Evolutionary conservation across 2,329 filamentous ascomycete species (phyloP).

Genomic region (Colletotrichum tropicicola): DNA sequence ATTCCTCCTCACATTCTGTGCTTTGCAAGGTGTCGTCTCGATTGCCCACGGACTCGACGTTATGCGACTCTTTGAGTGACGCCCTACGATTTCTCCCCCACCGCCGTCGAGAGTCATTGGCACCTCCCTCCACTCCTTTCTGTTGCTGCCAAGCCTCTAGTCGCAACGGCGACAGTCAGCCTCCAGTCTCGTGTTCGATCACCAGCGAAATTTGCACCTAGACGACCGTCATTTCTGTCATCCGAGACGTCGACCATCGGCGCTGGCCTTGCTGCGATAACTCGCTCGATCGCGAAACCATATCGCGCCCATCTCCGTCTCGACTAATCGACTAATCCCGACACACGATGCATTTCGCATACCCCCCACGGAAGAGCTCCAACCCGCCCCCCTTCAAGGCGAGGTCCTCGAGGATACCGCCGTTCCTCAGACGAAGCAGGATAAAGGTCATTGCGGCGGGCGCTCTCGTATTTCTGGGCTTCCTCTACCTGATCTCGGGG

Average conservation of each 20-base stretch:
- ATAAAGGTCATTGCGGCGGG: slow-evolving; percentile 66
- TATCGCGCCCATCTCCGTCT: not conserved
- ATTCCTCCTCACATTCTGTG: not conserved
- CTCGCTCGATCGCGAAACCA: not conserved
- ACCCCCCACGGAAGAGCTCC: slow-evolving; percentile 86
- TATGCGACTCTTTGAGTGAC: slow-evolving; percentile 24
- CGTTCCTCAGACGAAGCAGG: slow-evolving; percentile 68
- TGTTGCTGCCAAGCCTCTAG: slow-evolving; percentile 18
- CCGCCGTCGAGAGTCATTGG: slow-evolving; percentile 20
- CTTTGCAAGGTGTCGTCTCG: slow-evolving; percentile 3
- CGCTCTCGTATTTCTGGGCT: slow-evolving; percentile 60
- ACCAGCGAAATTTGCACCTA: not conserved
- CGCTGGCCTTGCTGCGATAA: not conserved
- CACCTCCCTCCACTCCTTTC: slow-evolving; percentile 21
- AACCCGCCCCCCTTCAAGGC: slow-evolving; percentile 76
- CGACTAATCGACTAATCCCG: not conserved
- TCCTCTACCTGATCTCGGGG: slow-evolving; percentile 68
- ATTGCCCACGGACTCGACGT: not conserved
- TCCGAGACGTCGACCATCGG: not conserved
- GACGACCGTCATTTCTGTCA: not conserved
- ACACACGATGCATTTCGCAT: slow-evolving; percentile 84
- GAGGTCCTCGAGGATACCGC: slow-evolving; percentile 58
- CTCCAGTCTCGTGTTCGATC: slow-evolving; percentile 16
- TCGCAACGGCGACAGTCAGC: slow-evolving; percentile 27
- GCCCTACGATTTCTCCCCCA: not conserved